Base-by-base conservation (phyloP, 1,284 basidiomycete genomes). In the Veloboletus limbatus region DNA sequence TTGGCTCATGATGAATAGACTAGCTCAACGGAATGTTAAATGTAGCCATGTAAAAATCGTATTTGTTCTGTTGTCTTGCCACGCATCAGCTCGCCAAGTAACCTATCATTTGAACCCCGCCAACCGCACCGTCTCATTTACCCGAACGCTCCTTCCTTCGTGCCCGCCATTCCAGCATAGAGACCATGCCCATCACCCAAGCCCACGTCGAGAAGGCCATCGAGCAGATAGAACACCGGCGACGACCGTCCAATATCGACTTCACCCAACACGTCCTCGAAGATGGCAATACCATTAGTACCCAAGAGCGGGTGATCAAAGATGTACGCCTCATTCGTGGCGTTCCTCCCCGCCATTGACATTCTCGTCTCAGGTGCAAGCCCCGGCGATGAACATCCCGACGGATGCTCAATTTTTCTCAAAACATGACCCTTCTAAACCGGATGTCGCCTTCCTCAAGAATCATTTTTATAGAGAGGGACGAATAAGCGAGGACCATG, bases 381-480 rank as follows among this genome's bases (percentile, higher is more conserved):
- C 92, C 18, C 93, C 93, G 18, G 96, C 96, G 43, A 95, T 97
- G 85, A 79, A 77, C 54, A 79, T 87, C 47, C 96, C 96, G 0
- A 94, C 93, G 3, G 85, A 92, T 60, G 91, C 90, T 52, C 92
- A 99, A 68, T 97, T 98, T 78, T 96, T 85, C 72, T 86, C 86
- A 49, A 80, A 82, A 53, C 81, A 82, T 55, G 89, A 94, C 70
- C 81, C 80, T 39, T 77, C 84, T 28, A 95, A 94, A 67, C 93
- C 92, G n/a, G 91, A 98, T 69, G 79, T 98, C 59, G 93, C 92
- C 26, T 99, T 96, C 70, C 77, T 99, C 54, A 99, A 99, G 77
- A 98, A 98, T 62, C 96, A 99, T 71, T 97, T 99, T 65, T 98
- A 98, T 69, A 85, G 95, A 45, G 96, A 98, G 69, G 96, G 96